Evolutionary conservation across 1,284 basidiomycete species (phyloP).

Genomic region (Heterobasidion parviporum): DNA sequence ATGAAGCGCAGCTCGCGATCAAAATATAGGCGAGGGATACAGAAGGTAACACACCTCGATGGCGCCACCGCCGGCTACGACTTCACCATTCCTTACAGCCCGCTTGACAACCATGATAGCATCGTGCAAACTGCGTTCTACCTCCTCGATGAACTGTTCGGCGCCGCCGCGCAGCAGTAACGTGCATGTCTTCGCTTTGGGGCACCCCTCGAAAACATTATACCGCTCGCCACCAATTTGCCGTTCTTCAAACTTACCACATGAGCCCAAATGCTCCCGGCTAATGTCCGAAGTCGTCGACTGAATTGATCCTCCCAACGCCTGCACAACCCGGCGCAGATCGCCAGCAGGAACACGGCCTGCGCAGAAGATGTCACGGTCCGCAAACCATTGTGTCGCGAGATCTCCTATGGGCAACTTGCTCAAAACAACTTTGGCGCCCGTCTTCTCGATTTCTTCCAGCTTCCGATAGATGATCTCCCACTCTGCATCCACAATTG

Average conservation of each 20-base stretch:
- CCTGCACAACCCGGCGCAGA: slow-evolving; percentile 91
- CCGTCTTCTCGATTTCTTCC: slow-evolving; percentile 93
- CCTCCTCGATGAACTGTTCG: slow-evolving; percentile 98
- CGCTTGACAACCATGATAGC: slow-evolving; percentile 99
- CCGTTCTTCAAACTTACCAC: slow-evolving; percentile 87
- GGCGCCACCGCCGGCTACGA: slow-evolving; percentile 97
- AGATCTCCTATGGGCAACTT: slow-evolving; percentile 98
- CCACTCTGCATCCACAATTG: slow-evolving; percentile 99
- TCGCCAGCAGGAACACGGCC: slow-evolving; percentile 91
- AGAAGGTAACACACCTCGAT: slow-evolving; percentile 62
- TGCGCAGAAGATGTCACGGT: slow-evolving; percentile 98
- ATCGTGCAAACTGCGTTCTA: slow-evolving; percentile 95
- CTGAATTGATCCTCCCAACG: slow-evolving; percentile 92
- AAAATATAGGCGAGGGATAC: not conserved
- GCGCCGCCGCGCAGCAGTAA: slow-evolving; percentile 92
- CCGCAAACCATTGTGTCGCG: slow-evolving; percentile 99
- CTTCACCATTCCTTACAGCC: slow-evolving; percentile 90
- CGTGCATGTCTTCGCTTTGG: slow-evolving; percentile 98
- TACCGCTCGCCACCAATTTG: slow-evolving; percentile 98
- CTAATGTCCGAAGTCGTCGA: slow-evolving; percentile 93
- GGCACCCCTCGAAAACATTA: slow-evolving; percentile 93
- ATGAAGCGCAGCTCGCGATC: slow-evolving; percentile 2
- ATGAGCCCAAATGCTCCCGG: slow-evolving; percentile 86
- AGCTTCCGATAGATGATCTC: slow-evolving; percentile 98
- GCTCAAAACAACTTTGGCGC: slow-evolving; percentile 95